Evolutionary conservation across 2,329 filamentous ascomycete species (phyloP).

Genomic region (Ceratocystis alfenasii): DNA sequence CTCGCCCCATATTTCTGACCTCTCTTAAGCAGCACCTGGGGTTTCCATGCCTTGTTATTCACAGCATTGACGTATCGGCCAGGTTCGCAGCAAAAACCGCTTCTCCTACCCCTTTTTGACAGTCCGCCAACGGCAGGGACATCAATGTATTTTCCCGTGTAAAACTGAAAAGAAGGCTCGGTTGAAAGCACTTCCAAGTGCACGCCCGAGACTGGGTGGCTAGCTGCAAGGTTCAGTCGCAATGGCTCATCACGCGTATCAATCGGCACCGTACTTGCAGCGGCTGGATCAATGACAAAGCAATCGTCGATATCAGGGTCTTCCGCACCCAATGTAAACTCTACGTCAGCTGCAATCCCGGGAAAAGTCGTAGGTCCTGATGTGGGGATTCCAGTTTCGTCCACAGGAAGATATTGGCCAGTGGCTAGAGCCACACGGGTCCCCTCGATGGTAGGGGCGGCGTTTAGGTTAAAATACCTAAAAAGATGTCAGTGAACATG

Average conservation of each 20-base stretch:
- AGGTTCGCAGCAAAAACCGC: conserved; percentile 86
- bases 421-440: conserved; percentile 56
- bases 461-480: conserved; percentile 53
- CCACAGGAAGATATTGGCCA: conserved; percentile 58
- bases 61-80: conserved; percentile 80
- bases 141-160: conserved; percentile 76
- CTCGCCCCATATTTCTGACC: conserved; percentile 71
- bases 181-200: conserved; percentile 83
- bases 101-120: conserved; percentile 53
- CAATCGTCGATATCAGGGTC: conserved; percentile 80
- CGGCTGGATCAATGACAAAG: conserved; percentile 58
- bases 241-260: conserved; percentile 54
- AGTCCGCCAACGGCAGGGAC: conserved; percentile 54
- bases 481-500: neutral
- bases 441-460: conserved; percentile 42
- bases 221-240: conserved; percentile 55
- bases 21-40: conserved; percentile 69
- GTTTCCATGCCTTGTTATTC: conserved; percentile 69
- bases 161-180: conserved; percentile 94
- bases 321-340: conserved; percentile 59
- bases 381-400: conserved; percentile 61
- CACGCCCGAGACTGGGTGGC: conserved; percentile 60
- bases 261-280: conserved; percentile 39
- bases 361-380: conserved; percentile 52
- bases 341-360: conserved; percentile 50